phyloP scores from a whole-genome alignment of 2,329 filamentous ascomycete genomes.

The Onygenales sp. region DNA sequence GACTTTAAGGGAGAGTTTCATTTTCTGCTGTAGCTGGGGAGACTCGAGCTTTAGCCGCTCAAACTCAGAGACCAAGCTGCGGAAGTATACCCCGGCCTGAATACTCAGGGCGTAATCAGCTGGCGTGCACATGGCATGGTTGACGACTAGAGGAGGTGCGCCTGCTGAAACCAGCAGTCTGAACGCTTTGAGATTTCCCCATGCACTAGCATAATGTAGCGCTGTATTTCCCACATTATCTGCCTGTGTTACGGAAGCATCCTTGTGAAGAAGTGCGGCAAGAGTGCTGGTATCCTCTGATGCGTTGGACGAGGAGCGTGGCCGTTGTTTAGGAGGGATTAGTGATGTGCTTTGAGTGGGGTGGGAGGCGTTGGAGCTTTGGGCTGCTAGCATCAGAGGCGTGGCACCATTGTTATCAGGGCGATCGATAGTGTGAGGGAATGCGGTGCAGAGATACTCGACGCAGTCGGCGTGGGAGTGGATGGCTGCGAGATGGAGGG shows the following conservation, averaged over 20 bases:
- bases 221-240: slow-evolving; percentile 77
- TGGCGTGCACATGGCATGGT: slow-evolving; percentile 72
- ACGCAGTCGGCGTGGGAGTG: slow-evolving; percentile 65
- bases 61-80: slow-evolving; percentile 59
- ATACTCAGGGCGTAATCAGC: slow-evolving; percentile 75
- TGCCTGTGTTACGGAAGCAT: slow-evolving; percentile 43
- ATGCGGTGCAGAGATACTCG: slow-evolving; percentile 56
- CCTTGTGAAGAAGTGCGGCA: slow-evolving; percentile 18
- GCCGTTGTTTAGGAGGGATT: slow-evolving; percentile 15
- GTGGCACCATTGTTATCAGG: slow-evolving; percentile 56
- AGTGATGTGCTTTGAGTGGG: slow-evolving; percentile 12
- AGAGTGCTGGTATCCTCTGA: slow-evolving; percentile 20
- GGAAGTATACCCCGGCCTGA: slow-evolving; percentile 76
- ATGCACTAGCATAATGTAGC: slow-evolving; percentile 74
- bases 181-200: slow-evolving; percentile 68
- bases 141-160: slow-evolving; percentile 62
- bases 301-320: slow-evolving; percentile 12
- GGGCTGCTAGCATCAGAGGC: slow-evolving; percentile 36
- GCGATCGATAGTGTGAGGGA: slow-evolving; percentile 54
- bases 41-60: slow-evolving; percentile 6
- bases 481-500: slow-evolving; percentile 66
- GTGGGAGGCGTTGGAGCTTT: slow-evolving; percentile 14
- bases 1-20: background rate
- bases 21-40: slow-evolving; percentile 2
- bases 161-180: slow-evolving; percentile 69